Evolutionary conservation across 1,139 yeast genomes (phyloP), one percentile per base, ranked within the genome.

Genomic region (Blastobotrys indianensis): DNA sequence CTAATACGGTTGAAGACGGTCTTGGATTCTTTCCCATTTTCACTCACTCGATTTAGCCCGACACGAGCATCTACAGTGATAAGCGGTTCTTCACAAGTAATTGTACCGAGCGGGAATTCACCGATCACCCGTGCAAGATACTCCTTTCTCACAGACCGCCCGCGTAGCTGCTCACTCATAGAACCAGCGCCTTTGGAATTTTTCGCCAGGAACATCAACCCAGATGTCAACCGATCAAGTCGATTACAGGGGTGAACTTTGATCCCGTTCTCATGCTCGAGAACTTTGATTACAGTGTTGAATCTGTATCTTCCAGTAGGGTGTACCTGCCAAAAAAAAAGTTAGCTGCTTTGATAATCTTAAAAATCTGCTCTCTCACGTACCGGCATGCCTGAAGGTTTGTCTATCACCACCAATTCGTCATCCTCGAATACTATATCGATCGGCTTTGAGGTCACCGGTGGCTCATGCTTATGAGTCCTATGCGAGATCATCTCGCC

Each of bases 381-480:
- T 1, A 84, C 97, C 0, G 99, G 97, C 3, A 92, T 77, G 0
- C 98, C 97, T 2, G 94, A 77, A 0, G 99, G 98, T 56, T 92
- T 92, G 63, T 92, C 95, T 28, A 94, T 84, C 1, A 85, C 96
- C 6, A 92, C 73, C 31, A 88, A 66, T 44, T 85, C 78, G 13
- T 85, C 92, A 61, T 87, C 83, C 60, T 88, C 90, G 60, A 74
- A 79, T 0, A 92, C 90, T 36, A 87, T 81, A 47, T 75, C 75
- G 39, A 92, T 82, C 0, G 77, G 77, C 44, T 79, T 70, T 0
- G 90, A 77, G 1, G 86, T 74, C 1, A 92, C 95, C 0, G 96
- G 82, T 2, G 96, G 95, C 59, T 90, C 97, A 59, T 92, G 96
- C 47, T 94, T 76, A 61, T 87, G 97, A 41, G 85, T 76, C 50